Percentiles rank a stretch among this genome's conserved stretches.
Evolutionary conservation across 176 grass and related monocot species (phyloP).

Genomic region (Phragmites australis): DNA sequence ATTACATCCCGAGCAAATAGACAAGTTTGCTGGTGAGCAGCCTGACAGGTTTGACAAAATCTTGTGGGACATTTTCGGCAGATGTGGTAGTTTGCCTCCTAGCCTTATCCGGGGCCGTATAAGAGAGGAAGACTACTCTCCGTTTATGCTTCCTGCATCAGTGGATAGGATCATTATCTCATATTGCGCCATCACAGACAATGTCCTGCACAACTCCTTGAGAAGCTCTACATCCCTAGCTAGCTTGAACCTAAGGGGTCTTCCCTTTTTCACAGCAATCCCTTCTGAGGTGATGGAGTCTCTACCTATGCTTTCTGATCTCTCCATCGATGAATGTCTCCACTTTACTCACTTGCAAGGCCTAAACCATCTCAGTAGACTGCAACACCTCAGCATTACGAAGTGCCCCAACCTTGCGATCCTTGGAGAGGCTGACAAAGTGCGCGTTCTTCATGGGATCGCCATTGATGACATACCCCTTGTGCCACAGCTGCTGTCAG

Average conservation of each 20-base stretch:
- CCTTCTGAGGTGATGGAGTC: background rate
- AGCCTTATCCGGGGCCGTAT: background rate
- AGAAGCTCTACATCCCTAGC: conserved; percentile 4
- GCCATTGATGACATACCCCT: background rate
- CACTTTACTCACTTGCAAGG: background rate
- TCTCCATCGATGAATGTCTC: conserved; percentile 1
- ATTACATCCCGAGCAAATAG: background rate
- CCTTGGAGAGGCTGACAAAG: background rate
- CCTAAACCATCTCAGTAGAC: background rate
- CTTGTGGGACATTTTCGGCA: background rate
- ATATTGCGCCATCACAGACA: conserved; percentile 16
- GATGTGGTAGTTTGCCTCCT: background rate
- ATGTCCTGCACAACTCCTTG: background rate
- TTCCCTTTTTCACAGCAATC: conserved; percentile 6
- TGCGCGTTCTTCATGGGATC: background rate
- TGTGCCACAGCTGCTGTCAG: background rate
- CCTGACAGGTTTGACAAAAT: background rate
- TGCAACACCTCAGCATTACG: background rate
- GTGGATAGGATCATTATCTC: conserved; percentile 12
- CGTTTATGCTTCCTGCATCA: background rate
- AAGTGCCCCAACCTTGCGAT: background rate
- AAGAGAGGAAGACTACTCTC: background rate
- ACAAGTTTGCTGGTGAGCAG: conserved; percentile 14
- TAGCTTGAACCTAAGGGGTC: conserved; percentile 26
- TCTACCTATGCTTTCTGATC: background rate